Percentiles rank a stretch among this genome's conserved stretches.
phyloP scores from a whole-genome alignment of 345 rosid species.

The Theobroma cacao region DNA sequence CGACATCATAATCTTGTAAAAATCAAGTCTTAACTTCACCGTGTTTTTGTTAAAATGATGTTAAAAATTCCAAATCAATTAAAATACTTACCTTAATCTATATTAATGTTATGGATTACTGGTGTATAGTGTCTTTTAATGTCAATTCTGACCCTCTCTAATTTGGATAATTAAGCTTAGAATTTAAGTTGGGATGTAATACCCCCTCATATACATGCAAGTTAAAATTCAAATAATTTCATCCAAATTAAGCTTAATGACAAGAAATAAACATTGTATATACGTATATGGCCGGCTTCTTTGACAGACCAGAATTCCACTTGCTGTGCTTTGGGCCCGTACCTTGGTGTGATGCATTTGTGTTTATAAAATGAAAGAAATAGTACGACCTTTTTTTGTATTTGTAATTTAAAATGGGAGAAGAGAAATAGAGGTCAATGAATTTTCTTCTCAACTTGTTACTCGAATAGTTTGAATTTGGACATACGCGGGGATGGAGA shows the following conservation, averaged over 20 bases:
- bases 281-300: background rate
- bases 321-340: background rate
- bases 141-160: no score
- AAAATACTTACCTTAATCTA: no score
- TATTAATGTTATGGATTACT: no score
- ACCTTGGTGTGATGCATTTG: background rate
- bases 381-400: background rate
- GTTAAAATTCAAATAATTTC: background rate
- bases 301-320: background rate
- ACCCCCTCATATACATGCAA: no score
- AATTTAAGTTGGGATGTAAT: no score
- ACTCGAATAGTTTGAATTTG: background rate
- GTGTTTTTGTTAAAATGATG: no score
- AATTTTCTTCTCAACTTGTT: background rate
- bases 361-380: background rate
- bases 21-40: no score
- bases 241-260: background rate
- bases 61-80: no score
- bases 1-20: no score
- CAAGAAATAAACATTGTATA: background rate
- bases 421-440: background rate
- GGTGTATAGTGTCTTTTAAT: no score
- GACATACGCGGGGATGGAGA: background rate
- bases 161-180: no score
- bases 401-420: no score